These are phyloP conservation scores for Leersia perrieri DNA, from an alignment of 176 grass and related monocot genomes.

Conservation along the genomic window DNA sequence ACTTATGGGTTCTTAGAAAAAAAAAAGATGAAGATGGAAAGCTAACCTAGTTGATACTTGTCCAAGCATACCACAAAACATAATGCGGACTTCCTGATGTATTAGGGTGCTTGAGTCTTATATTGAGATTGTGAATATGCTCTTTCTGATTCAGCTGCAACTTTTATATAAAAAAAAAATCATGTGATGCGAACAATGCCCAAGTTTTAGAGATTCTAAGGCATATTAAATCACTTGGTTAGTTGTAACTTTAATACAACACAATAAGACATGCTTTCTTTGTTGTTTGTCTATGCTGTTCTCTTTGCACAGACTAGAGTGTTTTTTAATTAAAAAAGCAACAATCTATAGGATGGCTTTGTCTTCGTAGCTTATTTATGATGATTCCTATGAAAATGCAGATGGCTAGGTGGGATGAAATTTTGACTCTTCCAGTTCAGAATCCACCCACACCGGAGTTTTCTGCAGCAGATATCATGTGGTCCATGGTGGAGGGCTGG, in stretches of 20 bases:
- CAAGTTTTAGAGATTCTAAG: background rate
- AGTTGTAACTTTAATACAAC: background rate
- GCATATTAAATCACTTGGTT: background rate
- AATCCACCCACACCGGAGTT: conserved; percentile 77
- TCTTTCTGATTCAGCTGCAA: background rate
- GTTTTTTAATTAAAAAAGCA: conserved; percentile 40
- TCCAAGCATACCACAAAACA: too few relatives aligned
- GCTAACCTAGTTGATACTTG: too few relatives aligned
- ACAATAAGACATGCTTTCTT: background rate
- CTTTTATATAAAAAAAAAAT: too few relatives aligned
- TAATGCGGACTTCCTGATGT: background rate
- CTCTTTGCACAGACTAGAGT: background rate
- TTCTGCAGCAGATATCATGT: conserved; percentile 78
- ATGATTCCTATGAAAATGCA: conserved; percentile 17
- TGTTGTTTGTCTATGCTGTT: background rate
- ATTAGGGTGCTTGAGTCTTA: background rate
- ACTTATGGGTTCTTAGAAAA: too few relatives aligned
- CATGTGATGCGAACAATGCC: background rate
- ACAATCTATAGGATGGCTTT: background rate
- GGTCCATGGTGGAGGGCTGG: conserved; percentile 95
- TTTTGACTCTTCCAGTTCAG: conserved; percentile 89
- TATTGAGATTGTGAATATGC: background rate
- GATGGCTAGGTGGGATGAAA: conserved; percentile 98
- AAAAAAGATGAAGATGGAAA: too few relatives aligned
- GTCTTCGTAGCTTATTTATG: background rate